Conservation (phyloP, 352 stramenopile genomes). For the Globisporangium cystogenes region DNA sequence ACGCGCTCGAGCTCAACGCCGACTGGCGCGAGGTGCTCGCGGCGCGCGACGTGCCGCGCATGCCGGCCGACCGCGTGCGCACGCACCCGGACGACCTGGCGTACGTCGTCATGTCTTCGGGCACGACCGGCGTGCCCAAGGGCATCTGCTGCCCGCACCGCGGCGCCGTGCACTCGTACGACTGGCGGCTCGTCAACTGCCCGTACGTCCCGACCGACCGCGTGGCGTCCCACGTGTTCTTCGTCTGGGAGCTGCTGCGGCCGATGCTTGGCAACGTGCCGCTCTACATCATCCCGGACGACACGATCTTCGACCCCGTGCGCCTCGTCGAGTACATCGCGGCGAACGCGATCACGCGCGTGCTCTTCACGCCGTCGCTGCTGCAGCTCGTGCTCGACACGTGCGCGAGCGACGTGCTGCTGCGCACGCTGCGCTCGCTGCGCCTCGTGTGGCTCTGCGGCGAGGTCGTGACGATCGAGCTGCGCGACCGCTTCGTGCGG, state of each 20-base stretch:
- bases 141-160: conserved; percentile 93
- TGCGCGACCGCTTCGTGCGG: conserved; percentile 81
- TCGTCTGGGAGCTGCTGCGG: conserved; percentile 92
- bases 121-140: conserved; percentile 90
- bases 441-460: conserved; percentile 90
- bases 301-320: conserved; percentile 89
- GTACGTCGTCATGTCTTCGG: conserved; percentile 92
- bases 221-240: conserved; percentile 93
- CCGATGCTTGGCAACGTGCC: conserved; percentile 86
- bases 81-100: conserved; percentile 84
- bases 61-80: conserved; percentile 50
- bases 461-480: conserved; percentile 90
- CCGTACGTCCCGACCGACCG: conserved; percentile 67
- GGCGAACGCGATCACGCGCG: conserved; percentile 77
- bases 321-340: conserved; percentile 79
- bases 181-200: conserved; percentile 82
- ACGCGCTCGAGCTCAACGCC: conserved; percentile 60
- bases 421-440: conserved; percentile 56
- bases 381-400: conserved; percentile 86
- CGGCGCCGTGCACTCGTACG: conserved; percentile 90
- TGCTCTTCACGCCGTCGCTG: conserved; percentile 92
- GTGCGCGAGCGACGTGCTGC: conserved; percentile 42
- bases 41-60: conserved; percentile 24
- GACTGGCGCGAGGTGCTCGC: conserved; percentile 35
- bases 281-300: conserved; percentile 91